Percentiles rank a stretch among this genome's conserved stretches.
These are phyloP conservation scores for Hydrangea macrophylla DNA, from an alignment of 148 eudicot genomes.

Conservation along the genomic window DNA sequence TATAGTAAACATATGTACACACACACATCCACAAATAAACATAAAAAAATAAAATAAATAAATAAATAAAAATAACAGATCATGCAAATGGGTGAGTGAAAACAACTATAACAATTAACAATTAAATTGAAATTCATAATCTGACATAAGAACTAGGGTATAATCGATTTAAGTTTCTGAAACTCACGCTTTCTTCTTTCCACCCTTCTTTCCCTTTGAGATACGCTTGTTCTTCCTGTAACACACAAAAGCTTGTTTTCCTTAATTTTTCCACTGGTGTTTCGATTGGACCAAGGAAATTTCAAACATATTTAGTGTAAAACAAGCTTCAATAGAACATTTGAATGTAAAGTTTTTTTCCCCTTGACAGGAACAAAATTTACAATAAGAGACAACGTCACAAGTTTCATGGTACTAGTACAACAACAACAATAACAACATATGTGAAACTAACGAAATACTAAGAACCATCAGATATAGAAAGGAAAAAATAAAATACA, in stretches of 20 bases:
- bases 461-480: not conserved
- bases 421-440: not conserved
- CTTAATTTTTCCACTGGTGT: not conserved
- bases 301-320: not conserved
- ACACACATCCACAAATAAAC: too few species aligned
- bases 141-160: too few species aligned
- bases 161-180: not conserved
- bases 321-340: not conserved
- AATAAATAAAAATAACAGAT: too few species aligned
- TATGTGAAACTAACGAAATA: not conserved
- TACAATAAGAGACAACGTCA: not conserved
- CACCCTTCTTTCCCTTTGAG: conserved; percentile 27
- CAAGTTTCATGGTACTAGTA: not conserved
- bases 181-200: conserved; percentile 30
- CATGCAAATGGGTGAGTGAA: too few species aligned
- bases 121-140: too few species aligned
- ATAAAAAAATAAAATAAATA: too few species aligned
- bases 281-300: not conserved
- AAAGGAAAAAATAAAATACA: not conserved
- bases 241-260: not conserved
- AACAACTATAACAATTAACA: too few species aligned
- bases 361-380: not conserved
- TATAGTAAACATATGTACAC: too few species aligned
- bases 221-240: conserved; percentile 28
- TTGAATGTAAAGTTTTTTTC: not conserved